Conservation (phyloP, 2,329 filamentous ascomycete genomes). For the Colletotrichum lupini region DNA sequence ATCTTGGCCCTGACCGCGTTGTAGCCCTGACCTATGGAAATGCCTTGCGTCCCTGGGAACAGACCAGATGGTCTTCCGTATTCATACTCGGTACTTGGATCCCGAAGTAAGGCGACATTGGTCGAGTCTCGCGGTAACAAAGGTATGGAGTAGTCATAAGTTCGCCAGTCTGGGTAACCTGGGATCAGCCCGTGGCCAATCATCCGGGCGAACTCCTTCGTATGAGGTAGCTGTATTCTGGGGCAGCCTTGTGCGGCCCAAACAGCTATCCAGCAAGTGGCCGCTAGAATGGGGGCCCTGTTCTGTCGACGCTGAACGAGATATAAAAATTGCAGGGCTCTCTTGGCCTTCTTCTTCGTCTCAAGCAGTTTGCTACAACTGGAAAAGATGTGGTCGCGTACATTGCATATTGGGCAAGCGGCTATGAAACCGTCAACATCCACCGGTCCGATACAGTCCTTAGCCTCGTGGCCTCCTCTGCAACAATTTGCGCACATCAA, state of each 20-base stretch:
- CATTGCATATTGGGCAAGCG: constrained; percentile 22
- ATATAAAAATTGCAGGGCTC: background rate
- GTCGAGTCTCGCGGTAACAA: background rate
- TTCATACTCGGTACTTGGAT: constrained; percentile 12
- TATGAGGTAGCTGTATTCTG: background rate
- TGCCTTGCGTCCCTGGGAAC: background rate
- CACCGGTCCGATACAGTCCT: constrained; percentile 22
- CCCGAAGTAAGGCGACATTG: background rate
- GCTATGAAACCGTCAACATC: constrained; percentile 2
- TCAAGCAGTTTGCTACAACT: background rate
- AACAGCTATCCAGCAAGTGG: constrained; percentile 5
- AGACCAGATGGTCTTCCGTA: background rate
- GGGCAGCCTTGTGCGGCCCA: constrained; percentile 2
- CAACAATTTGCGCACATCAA: constrained; percentile 8
- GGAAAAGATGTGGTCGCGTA: background rate
- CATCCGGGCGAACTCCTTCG: constrained; percentile 5
- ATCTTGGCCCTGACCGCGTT: background rate
- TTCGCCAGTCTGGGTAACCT: constrained; percentile 1
- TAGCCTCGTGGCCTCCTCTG: background rate
- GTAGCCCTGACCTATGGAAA: background rate
- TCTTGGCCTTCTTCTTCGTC: background rate
- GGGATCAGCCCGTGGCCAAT: too few species aligned
- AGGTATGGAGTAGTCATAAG: constrained; percentile 2
- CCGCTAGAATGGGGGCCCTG: constrained; percentile 11
- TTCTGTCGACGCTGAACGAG: constrained; percentile 6